A percentile compares a stretch with the other conserved stretches of the same genome.
These are phyloP conservation scores for Gyrodon lividus DNA, from an alignment of 768 basidiomycete genomes.

Conservation along the genomic window DNA sequence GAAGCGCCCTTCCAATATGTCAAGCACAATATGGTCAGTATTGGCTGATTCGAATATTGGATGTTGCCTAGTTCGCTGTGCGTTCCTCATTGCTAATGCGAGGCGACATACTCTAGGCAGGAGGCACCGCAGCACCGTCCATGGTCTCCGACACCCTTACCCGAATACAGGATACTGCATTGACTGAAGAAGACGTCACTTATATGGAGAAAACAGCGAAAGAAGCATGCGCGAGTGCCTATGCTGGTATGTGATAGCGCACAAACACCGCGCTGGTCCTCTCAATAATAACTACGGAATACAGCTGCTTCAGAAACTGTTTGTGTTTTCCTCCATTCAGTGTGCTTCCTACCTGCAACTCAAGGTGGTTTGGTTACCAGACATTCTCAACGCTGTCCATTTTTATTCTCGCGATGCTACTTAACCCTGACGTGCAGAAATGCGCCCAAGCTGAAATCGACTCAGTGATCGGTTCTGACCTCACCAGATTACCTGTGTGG, in stretches of 20 bases:
- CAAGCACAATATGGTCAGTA: constrained; percentile 9
- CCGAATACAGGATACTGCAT: not conserved
- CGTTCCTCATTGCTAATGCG: not conserved
- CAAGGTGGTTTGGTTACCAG: not conserved
- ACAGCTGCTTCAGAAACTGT: constrained; percentile 16
- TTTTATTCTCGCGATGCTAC: constrained; percentile 15
- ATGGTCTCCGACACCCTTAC: constrained; percentile 12
- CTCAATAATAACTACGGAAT: not conserved
- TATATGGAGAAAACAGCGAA: constrained; percentile 1
- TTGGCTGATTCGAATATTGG: not conserved
- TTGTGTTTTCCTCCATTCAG: not conserved
- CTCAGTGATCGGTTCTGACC: constrained; percentile 2
- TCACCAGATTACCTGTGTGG: constrained; percentile 14
- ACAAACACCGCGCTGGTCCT: not conserved
- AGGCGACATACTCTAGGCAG: constrained; percentile 3
- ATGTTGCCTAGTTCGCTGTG: not conserved
- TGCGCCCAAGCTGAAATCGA: constrained; percentile 17
- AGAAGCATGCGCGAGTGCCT: constrained; percentile 10
- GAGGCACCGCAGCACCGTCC: constrained; percentile 9
- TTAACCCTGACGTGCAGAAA: constrained; percentile 13
- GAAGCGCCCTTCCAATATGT: constrained; percentile 13
- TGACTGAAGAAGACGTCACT: not conserved
- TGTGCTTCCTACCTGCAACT: not conserved
- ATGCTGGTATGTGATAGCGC: constrained; percentile 6
- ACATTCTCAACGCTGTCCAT: constrained; percentile 4